These are phyloP conservation scores for Ustilago vetiveriae DNA, from an alignment of 1,284 basidiomycete species.

Conservation along the genomic window DNA sequence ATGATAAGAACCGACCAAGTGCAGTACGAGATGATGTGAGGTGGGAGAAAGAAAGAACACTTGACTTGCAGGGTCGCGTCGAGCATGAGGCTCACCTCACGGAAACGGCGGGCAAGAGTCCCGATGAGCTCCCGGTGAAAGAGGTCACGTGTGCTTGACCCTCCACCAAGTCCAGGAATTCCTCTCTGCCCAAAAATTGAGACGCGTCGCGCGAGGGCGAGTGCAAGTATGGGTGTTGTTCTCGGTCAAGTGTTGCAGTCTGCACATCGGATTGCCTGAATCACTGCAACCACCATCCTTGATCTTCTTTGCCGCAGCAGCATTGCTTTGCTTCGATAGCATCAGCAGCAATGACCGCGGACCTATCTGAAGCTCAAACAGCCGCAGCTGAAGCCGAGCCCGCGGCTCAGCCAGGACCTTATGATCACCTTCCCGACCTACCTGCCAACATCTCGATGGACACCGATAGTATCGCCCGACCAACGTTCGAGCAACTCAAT, in stretches of 20 bases:
- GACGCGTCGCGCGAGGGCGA: slow-evolving; percentile 32
- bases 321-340: not conserved
- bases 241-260: no score
- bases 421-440: slow-evolving; percentile 40
- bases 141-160: slow-evolving; percentile 19
- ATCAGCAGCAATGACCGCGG: slow-evolving; percentile 1
- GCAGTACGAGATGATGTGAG: slow-evolving; percentile 4
- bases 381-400: not conserved
- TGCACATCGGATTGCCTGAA: no score
- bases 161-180: slow-evolving; percentile 2
- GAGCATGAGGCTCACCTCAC: slow-evolving; percentile 6
- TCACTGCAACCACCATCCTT: slow-evolving; percentile 23
- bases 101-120: not conserved
- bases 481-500: slow-evolving; percentile 55
- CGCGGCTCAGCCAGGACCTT: slow-evolving; percentile 7
- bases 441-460: slow-evolving; percentile 31
- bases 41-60: slow-evolving; percentile 5
- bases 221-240: slow-evolving; percentile 21
- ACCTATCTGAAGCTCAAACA: not conserved
- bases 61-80: slow-evolving; percentile 21
- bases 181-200: no score
- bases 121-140: not conserved
- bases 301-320: not conserved
- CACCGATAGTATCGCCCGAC: slow-evolving; percentile 7
- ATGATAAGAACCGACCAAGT: no score